These are phyloP conservation scores for Mycena leptocephala DNA, from an alignment of 768 basidiomycete species.

Conservation along the genomic window DNA sequence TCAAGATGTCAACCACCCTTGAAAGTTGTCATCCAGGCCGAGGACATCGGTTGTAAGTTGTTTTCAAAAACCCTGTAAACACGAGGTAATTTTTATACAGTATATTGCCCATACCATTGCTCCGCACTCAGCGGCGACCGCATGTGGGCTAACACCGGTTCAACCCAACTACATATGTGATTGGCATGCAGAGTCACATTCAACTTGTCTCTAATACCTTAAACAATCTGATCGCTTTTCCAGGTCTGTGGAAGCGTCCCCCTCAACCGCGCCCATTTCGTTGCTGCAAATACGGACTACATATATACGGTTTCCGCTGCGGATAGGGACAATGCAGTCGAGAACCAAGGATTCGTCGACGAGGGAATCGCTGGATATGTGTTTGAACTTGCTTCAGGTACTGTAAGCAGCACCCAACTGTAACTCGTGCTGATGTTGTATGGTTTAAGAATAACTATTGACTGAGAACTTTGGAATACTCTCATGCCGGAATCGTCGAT, in stretches of 20 bases:
- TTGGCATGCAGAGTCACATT: no score
- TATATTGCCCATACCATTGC: no score
- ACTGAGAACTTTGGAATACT: background rate
- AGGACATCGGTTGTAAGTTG: no score
- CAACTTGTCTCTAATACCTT: background rate
- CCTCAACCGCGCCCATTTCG: conserved; percentile 4
- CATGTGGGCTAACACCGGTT: no score
- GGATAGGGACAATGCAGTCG: conserved; percentile 8
- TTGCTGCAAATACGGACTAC: conserved; percentile 6
- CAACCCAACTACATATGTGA: no score
- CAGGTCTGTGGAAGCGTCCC: conserved; percentile 16
- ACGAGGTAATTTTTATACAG: no score
- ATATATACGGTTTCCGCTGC: background rate
- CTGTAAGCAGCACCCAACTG: no score
- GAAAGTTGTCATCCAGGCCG: no score
- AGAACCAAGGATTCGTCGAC: background rate
- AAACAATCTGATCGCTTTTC: background rate
- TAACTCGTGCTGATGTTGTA: background rate
- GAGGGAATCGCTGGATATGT: conserved; percentile 15
- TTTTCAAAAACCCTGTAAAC: no score
- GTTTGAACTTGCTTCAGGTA: background rate
- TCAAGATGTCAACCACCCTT: no score
- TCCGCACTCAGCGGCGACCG: no score
- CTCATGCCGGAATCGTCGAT: no score
- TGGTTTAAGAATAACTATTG: background rate